Conservation (phyloP, 305 asterid genomes). For the Fraxinus xanthoxyloides region DNA sequence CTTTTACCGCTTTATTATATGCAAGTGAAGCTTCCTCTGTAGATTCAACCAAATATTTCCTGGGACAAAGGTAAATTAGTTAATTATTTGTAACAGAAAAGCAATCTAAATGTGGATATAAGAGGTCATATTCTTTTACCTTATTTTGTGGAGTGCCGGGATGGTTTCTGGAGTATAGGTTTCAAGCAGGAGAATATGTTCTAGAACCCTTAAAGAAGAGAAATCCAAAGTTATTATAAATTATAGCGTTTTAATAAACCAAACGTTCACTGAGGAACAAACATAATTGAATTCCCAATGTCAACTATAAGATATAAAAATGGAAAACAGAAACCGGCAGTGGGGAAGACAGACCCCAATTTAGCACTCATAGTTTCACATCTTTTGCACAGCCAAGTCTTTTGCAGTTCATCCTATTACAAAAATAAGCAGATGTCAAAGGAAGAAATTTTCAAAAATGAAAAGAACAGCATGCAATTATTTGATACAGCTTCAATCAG, state of each 20-base stretch:
- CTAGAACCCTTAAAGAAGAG: constrained; percentile 63
- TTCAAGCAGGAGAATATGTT: constrained; percentile 89
- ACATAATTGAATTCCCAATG: constrained; percentile 8
- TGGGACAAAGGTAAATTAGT: constrained; percentile 27
- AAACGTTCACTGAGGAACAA: not conserved
- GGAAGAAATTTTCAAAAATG: constrained; percentile 13
- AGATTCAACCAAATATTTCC: constrained; percentile 88
- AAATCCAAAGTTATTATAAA: constrained; percentile 23
- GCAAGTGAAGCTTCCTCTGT: constrained; percentile 96
- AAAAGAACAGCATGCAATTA: constrained; percentile 16
- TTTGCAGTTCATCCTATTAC: constrained; percentile 84
- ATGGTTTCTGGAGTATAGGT: constrained; percentile 84
- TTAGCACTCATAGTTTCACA: constrained; percentile 98
- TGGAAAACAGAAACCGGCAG: constrained; percentile 25
- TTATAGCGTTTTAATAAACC: constrained; percentile 21
- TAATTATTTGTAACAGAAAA: constrained; percentile 4
- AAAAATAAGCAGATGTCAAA: constrained; percentile 15
- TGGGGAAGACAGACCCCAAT: constrained; percentile 60
- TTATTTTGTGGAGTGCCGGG: constrained; percentile 88
- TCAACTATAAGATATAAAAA: constrained; percentile 18
- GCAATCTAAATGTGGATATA: constrained; percentile 8
- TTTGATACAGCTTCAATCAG: constrained; percentile 11
- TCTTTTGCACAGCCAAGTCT: constrained; percentile 94
- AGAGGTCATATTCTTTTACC: constrained; percentile 40
- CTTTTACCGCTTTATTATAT: constrained; percentile 86